These are phyloP conservation scores for Penicillium coffeae DNA, from an alignment of 495 filamentous ascomycete species.

Conservation along the genomic window DNA sequence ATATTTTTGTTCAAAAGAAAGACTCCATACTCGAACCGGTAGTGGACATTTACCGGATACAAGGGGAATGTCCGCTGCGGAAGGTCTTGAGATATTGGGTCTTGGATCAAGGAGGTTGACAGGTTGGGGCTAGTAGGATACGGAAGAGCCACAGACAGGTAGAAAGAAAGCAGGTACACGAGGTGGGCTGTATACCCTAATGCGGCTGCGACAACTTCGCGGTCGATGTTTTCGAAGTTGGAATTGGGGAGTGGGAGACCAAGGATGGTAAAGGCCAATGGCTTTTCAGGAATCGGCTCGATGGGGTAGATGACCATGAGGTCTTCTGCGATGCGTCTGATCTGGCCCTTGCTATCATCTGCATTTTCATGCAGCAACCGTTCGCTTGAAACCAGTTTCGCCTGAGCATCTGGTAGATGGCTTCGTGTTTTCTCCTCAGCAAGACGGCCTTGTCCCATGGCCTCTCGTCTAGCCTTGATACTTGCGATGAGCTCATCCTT, in stretches of 20 bases:
- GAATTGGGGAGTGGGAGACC: constrained; percentile 74
- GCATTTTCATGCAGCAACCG: constrained; percentile 52
- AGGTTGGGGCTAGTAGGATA: constrained; percentile 72
- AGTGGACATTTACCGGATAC: constrained; percentile 70
- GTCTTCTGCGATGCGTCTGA: constrained; percentile 81
- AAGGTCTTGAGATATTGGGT: constrained; percentile 68
- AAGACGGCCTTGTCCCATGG: constrained; percentile 60
- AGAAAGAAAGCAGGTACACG: constrained; percentile 72
- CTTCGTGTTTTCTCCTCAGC: constrained; percentile 51
- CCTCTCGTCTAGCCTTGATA: constrained; percentile 58
- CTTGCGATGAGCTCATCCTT: constrained; percentile 62
- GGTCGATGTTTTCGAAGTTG: constrained; percentile 58
- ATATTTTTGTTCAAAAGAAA: constrained; percentile 94
- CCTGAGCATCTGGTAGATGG: constrained; percentile 48
- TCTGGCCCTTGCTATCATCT: constrained; percentile 70
- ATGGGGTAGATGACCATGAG: constrained; percentile 76
- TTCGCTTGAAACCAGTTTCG: constrained; percentile 54
- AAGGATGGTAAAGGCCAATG: constrained; percentile 75
- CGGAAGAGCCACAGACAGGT: constrained; percentile 72
- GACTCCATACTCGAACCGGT: constrained; percentile 90
- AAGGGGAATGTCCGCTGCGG: constrained; percentile 74
- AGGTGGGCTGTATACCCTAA: constrained; percentile 79
- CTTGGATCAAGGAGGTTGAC: constrained; percentile 72
- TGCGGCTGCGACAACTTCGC: constrained; percentile 71
- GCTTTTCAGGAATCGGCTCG: constrained; percentile 54